Conservation (phyloP, 805 yeast genomes). For the Yarrowia osloensis region DNA sequence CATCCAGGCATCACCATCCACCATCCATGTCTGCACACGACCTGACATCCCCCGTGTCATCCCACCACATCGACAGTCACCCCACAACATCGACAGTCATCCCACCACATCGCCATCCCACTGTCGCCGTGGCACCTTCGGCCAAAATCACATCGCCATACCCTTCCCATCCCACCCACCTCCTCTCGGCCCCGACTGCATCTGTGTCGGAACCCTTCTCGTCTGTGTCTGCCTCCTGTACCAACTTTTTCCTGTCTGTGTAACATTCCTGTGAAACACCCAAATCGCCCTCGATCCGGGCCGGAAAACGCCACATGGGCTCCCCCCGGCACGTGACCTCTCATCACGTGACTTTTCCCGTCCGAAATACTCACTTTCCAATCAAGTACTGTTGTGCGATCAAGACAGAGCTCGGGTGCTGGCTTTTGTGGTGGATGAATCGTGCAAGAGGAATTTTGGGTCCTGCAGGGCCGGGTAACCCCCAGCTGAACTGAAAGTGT, state of each 20-base stretch:
- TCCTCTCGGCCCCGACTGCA: too few relatives aligned
- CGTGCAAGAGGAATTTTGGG: conserved; percentile 26
- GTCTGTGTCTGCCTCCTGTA: not conserved
- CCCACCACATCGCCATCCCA: not conserved
- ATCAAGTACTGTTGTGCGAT: conserved; percentile 26
- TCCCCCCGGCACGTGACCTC: conserved; percentile 1
- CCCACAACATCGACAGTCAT: not conserved
- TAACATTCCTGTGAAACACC: too few relatives aligned
- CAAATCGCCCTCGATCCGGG: too few relatives aligned
- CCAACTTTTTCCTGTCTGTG: too few relatives aligned
- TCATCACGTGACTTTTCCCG: not conserved
- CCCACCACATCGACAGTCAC: not conserved
- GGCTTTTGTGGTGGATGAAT: conserved; percentile 25
- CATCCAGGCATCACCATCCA: too few relatives aligned
- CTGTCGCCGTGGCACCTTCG: too few relatives aligned
- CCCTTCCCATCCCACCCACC: not conserved
- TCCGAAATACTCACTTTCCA: conserved; percentile 13
- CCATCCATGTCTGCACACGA: too few relatives aligned
- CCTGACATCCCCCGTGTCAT: too few relatives aligned
- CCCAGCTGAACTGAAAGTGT: not conserved
- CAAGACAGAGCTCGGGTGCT: conserved; percentile 24
- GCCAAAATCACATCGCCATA: not conserved
- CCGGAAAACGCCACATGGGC: not conserved
- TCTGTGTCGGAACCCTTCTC: not conserved
- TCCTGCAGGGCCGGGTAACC: conserved; percentile 27